phyloP scores from a whole-genome alignment of 768 basidiomycete genomes.

The Lepiota brunneoincarnata region DNA sequence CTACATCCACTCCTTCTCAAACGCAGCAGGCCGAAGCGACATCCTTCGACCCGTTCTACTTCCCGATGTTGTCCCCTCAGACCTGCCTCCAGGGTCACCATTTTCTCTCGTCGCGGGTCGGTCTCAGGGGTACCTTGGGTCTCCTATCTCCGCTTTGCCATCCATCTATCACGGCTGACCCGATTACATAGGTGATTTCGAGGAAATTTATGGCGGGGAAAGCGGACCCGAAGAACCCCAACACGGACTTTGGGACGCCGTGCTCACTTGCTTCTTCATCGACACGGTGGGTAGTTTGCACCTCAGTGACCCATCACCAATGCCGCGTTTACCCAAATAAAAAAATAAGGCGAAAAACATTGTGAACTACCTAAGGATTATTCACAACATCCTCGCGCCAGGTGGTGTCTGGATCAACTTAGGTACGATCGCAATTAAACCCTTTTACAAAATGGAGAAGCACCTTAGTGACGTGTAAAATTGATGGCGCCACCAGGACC shows the following conservation, averaged over 20 bases:
- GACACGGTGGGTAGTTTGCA: slow-evolving; percentile 65
- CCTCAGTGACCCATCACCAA: background rate
- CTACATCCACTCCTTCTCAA: slow-evolving; percentile 92
- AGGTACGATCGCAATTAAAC: slow-evolving; percentile 40
- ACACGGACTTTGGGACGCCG: slow-evolving; percentile 79
- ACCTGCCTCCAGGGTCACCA: slow-evolving; percentile 58
- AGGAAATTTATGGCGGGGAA: slow-evolving; percentile 80
- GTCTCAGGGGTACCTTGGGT: slow-evolving; percentile 17
- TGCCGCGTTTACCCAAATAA: background rate
- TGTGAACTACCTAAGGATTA: slow-evolving; percentile 84
- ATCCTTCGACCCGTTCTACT: slow-evolving; percentile 69
- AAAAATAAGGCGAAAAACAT: slow-evolving; percentile 81
- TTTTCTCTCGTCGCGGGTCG: slow-evolving; percentile 87
- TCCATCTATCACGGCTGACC: too few species aligned
- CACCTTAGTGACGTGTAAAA: background rate
- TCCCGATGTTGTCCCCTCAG: slow-evolving; percentile 82
- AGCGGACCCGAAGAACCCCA: slow-evolving; percentile 60
- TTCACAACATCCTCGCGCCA: slow-evolving; percentile 77
- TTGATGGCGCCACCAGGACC: slow-evolving; percentile 52
- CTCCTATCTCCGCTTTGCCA: too few species aligned
- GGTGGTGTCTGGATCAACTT: slow-evolving; percentile 94
- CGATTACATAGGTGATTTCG: slow-evolving; percentile 72
- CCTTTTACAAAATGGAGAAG: too few species aligned
- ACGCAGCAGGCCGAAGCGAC: slow-evolving; percentile 53
- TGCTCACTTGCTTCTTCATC: slow-evolving; percentile 96